Evolutionary conservation across 371 early-diverging fungal genomes (phyloP).

Genomic region (Mortierella sp.): DNA sequence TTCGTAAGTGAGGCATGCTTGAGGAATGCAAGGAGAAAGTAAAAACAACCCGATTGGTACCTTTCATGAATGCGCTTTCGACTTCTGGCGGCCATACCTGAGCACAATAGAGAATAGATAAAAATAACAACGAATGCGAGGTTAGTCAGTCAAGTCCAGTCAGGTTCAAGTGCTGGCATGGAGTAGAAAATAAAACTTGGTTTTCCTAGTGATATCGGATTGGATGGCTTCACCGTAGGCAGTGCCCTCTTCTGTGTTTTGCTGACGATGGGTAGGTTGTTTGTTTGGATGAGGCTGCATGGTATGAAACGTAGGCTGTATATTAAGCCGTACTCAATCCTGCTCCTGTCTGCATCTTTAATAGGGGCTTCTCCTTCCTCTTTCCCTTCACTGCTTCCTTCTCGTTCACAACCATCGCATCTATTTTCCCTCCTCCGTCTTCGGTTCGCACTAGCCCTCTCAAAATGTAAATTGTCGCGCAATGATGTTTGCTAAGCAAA

Average conservation of each 20-base stretch:
- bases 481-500: slow-evolving; percentile 4
- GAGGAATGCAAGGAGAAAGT: background rate
- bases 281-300: background rate
- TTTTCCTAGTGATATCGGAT: background rate
- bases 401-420: background rate
- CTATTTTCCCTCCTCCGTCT: background rate
- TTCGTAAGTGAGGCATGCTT: slow-evolving; percentile 17
- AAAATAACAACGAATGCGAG: background rate
- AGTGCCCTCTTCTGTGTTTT: background rate
- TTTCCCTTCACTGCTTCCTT: background rate
- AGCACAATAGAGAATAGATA: background rate
- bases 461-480: background rate
- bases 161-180: background rate
- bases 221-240: too few species aligned
- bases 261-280: background rate
- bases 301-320: background rate
- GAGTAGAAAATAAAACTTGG: background rate
- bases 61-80: slow-evolving; percentile 49
- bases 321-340: background rate
- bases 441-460: background rate
- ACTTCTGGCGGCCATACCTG: slow-evolving; percentile 55
- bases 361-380: background rate
- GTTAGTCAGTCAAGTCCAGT: background rate
- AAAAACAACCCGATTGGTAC: slow-evolving; percentile 12
- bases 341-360: background rate